Base-by-base conservation (phyloP, 1,284 basidiomycete genomes). In the Moniliella sp. region DNA sequence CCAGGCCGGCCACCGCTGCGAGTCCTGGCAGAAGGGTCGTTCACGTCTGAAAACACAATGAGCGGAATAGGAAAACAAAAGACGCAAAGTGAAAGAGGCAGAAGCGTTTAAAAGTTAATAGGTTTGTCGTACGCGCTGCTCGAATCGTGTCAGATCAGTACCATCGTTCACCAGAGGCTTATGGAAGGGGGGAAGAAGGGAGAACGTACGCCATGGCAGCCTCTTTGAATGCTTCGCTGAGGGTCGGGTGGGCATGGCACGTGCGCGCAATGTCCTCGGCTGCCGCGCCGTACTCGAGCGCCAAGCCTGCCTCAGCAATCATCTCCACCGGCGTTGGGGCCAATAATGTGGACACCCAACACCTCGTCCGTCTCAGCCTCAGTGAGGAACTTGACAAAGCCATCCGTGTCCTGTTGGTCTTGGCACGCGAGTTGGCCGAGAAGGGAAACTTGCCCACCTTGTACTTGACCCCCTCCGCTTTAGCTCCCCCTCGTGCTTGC, bases 241-340 rank as follows among this genome's bases (percentile, higher is more conserved):
- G 51, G 7, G 67, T 68, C 14, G 67, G 67, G 64, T 93, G 86
- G 42, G 84, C 82, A 61, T 86, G 81, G 39, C 73, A 77, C 25
- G 84, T 93, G 53, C 86, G 70, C 1, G 19, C 45, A 30, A 50
- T 40, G 43, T 48, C 48, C 35, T 47, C 46, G 32, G 47, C 45
- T 15, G 48, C 49, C 4, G 49, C 54, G 32, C 39, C 39, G 59
- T 93, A 93, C 63, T 88, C 83, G 45, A 93, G 70, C 4, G 84
- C 86, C 30, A 94, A 69, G 27, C 75, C 74, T 32, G 72, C 84
- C 60, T 78, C 76, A 10, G 75, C 74, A 51, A 94, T 84, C 78
- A 91, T 81, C 67, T 97, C 88, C 88, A 47, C 88, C 88, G 28
- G 86, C 86, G 54, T 80, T 82, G n/a, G 86, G 78, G 10, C 84